Base-by-base conservation (phyloP, 768 basidiomycete species). In the Calvatia gigantea region DNA sequence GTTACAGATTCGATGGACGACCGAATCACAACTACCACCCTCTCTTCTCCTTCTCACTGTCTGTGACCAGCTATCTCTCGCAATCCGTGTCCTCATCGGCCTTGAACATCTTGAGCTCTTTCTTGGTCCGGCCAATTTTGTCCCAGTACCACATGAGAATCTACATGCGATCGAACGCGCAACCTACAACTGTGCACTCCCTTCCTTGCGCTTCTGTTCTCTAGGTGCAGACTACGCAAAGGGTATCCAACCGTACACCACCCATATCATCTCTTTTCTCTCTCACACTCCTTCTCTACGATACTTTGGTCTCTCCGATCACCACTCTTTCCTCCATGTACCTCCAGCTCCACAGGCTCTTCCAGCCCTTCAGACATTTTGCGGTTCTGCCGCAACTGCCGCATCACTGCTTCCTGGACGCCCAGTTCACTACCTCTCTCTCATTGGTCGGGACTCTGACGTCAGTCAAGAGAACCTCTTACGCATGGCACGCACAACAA, bases 401-500 rank as follows among this genome's bases (percentile, higher is more conserved):
- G 83, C 83, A 44, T 68, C 73, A 15, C 62, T 87, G 44, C 76
- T 86, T 50, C 86, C 85, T 4, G 83, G 83, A 17, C 72, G 86
- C 19, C 83, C 84, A 2, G 79, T 87, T 25, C 77, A 76, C 41
- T 68, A 69, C 53, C 79, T 87, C 46, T 71, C 77, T 14, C 81
- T 87, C 45, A 69, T 81, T 46, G 83, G 83, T 3, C 75, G 78
- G 60, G 82, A 84, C 57, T 78, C 76, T 51, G 76, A 79, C 54
- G 72, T 85, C 61, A 81, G 75, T 39, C 78, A 74, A 58, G 70
- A 75, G 46, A 82, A 81, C 60, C 73, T 86, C 6, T 72, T 70
- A 38, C 69, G 69, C 47, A 77, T 87, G 69, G 75, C 81, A 29
- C 64, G 64, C 45, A 77, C 80, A 8, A 72, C 70, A 29, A 65